Evolutionary conservation across 305 asterid genomes (phyloP), one percentile per base, ranked within the genome.

Genomic region (Solanum hybrid): DNA sequence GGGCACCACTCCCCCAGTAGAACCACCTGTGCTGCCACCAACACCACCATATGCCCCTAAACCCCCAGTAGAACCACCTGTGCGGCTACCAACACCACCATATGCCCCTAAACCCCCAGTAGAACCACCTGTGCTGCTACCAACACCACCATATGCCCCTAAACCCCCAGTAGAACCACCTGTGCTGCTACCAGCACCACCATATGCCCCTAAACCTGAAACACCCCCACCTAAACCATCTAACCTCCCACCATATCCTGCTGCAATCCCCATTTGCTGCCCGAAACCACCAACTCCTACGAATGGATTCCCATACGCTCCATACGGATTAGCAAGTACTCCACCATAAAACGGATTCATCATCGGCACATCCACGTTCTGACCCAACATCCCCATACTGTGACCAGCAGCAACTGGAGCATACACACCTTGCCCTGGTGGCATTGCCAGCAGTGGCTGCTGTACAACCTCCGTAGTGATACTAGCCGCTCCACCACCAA

Each of bases 391-490:
- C 24, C 93, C 96, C 93, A 94, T 90, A 85, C 87, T 93, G 92
- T 95, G 97, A 92, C 94, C 93, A 27, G 86, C 51, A 35, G 94
- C 94, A 4, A 94, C 95, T 0, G 96, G 93, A 38, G 36, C 76
- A 22, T 79, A 81, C 88, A 91, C 94, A 10, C 95, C 95, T 4
- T 95, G 94, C 90, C 85, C 79, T 37, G 91, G 51, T 69, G 85
- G 89, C 87, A 79, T 37, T 29, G 87, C 76, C 32, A 78, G 93
- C 91, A 91, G 85, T 89, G 95, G 95, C 86, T 95, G 97, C 64
- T 95, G 94, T 93, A 94, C 96, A 92, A 94, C 24, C 1, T 94
- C 93, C 0, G 98, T 94, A 0, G 98, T 95, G 87, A 96, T 95
- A 12, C 98, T 95, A 3, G 97, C 95, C 6, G 93, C 95, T n/a